Evolutionary conservation across 176 grass and related monocot species (phyloP).

Genomic region (Aegilops longissima): DNA sequence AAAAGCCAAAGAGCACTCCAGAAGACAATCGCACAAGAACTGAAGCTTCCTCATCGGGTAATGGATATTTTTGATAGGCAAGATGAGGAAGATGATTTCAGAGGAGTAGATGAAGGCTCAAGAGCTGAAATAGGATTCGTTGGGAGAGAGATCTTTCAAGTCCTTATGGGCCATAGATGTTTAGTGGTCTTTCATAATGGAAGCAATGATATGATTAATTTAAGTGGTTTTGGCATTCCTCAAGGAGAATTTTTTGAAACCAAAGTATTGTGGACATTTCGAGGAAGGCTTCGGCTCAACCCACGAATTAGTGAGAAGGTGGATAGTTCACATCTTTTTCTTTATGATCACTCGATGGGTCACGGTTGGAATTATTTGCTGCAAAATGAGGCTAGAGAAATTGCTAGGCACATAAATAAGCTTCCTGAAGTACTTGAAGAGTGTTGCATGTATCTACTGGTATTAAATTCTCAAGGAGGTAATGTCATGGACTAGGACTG

Average conservation of each 20-base stretch:
- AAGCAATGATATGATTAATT: accelerated
- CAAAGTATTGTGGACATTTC: neutral
- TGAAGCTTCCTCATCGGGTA: neutral
- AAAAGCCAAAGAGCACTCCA: neutral
- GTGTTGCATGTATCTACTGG: too few species aligned
- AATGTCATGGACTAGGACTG: too few species aligned
- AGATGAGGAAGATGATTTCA: neutral
- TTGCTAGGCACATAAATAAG: too few species aligned
- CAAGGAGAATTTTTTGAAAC: neutral
- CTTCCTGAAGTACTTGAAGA: too few species aligned
- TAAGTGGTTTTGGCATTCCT: accelerated
- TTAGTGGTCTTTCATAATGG: neutral
- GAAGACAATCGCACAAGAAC: neutral
- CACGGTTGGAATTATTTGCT: too few species aligned
- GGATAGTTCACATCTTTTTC: neutral
- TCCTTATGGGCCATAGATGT: too few species aligned
- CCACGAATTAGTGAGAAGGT: neutral
- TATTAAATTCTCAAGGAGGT: too few species aligned
- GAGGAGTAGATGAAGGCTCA: neutral
- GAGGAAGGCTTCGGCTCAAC: neutral
- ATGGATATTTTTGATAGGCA: neutral
- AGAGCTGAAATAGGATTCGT: neutral
- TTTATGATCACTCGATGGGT: neutral
- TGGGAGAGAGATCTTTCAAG: accelerated
- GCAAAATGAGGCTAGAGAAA: too few species aligned